Conservation (phyloP, 83 land plant species). For the Larix sibirica region DNA sequence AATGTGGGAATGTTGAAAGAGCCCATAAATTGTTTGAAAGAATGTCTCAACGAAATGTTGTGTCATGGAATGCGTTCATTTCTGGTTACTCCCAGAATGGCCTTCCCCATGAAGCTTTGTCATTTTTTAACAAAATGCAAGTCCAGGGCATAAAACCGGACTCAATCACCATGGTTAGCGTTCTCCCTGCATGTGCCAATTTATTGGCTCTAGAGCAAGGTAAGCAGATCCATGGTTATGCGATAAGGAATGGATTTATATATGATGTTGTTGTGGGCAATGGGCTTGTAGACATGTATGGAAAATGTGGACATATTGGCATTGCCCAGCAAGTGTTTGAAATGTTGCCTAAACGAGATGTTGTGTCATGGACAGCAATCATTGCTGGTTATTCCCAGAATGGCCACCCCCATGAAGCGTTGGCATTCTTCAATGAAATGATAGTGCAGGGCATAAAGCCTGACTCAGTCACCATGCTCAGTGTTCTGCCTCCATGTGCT, state of each 20-base stretch:
- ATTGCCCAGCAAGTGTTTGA: background rate
- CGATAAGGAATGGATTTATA: background rate
- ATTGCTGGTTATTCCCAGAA: background rate
- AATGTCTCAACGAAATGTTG: slow-evolving; percentile 43
- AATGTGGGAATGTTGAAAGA: slow-evolving; percentile 31
- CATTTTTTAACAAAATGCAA: background rate
- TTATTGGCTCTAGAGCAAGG: background rate
- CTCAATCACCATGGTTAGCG: background rate
- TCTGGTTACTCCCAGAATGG: slow-evolving; percentile 19
- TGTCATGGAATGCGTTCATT: slow-evolving; percentile 69
- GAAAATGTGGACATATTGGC: background rate
- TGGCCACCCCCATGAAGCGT: background rate
- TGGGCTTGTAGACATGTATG: background rate
- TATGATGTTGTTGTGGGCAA: background rate
- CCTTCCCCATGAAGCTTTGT: background rate
- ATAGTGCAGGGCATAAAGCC: background rate
- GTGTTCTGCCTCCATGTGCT: background rate
- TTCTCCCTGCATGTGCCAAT: background rate
- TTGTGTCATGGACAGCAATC: background rate
- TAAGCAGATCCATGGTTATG: slow-evolving; percentile 2
- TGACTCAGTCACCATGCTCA: background rate
- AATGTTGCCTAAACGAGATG: background rate
- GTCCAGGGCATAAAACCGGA: background rate
- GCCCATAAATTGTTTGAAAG: slow-evolving; percentile 51
- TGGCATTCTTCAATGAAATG: background rate